Conservation (phyloP, 2,329 filamentous ascomycete species). For the Pyricularia sp. region DNA sequence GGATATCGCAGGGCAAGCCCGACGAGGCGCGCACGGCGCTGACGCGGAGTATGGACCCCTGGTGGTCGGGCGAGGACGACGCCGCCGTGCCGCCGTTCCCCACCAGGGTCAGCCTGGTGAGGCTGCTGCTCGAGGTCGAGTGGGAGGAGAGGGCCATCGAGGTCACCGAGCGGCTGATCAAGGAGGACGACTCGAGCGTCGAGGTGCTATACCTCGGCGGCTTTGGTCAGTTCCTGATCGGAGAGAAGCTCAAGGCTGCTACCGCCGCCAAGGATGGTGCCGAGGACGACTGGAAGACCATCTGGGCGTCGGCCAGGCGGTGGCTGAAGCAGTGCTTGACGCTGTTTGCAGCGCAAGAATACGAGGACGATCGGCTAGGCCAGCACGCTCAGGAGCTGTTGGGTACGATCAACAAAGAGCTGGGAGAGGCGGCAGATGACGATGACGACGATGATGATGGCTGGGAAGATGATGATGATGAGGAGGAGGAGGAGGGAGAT, state of each 20-base stretch:
- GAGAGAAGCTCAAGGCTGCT: conserved; percentile 48
- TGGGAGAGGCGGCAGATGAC: conserved; percentile 46
- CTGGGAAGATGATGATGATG: conserved; percentile 30
- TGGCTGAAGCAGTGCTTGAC: conserved; percentile 74
- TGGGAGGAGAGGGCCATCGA: conserved; percentile 75
- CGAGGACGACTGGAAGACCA: conserved; percentile 41
- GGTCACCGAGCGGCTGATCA: conserved; percentile 70
- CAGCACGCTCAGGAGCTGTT: conserved; percentile 65
- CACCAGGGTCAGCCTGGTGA: conserved; percentile 67
- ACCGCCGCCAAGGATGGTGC: conserved; percentile 12
- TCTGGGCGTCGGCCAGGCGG: conserved; percentile 59
- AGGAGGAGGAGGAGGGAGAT: conserved; percentile 38
- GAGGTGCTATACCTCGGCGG: conserved; percentile 96
- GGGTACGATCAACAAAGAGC: conserved; percentile 45
- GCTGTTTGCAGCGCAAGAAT: conserved; percentile 66
- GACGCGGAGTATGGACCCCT: conserved; percentile 64
- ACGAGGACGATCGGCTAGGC: conserved; percentile 69
- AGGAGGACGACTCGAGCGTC: conserved; percentile 86
- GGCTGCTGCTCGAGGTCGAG: conserved; percentile 80
- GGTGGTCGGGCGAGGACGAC: conserved; percentile 48
- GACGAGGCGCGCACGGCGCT: conserved; percentile 75
- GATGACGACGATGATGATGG: conserved; percentile 40
- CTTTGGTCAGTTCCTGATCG: conserved; percentile 75
- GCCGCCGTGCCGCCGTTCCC: conserved; percentile 72
- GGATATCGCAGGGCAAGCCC: conserved; percentile 71